Conservation (phyloP, 1,139 yeast species). For the Zygoascus sp. region DNA sequence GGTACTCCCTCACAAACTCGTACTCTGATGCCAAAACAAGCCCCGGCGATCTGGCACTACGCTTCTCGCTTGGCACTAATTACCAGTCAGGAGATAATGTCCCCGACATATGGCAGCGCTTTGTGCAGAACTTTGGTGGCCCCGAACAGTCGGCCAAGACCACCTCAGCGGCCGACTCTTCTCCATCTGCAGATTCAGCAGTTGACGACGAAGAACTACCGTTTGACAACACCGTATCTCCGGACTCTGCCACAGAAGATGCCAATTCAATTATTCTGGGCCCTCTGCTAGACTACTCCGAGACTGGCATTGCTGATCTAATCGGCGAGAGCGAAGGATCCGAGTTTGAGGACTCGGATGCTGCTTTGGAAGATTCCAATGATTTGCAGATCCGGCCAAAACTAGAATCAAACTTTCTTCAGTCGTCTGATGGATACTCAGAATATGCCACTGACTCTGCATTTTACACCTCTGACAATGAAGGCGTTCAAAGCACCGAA, state of each 20-base stretch:
- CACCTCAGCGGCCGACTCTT: slow-evolving; percentile 4
- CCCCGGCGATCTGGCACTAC: slow-evolving; percentile 54
- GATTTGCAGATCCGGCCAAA: neutral
- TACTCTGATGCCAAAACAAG: slow-evolving; percentile 29
- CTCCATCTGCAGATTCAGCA: neutral
- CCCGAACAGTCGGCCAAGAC: slow-evolving; percentile 6
- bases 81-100: slow-evolving; percentile 14
- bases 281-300: neutral
- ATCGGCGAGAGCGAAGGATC: neutral
- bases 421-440: neutral
- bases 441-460: slow-evolving; percentile 6
- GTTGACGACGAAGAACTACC: neutral
- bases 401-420: neutral
- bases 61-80: slow-evolving; percentile 38
- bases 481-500: neutral
- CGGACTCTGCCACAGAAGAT: slow-evolving; percentile 12
- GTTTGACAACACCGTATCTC: neutral
- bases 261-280: neutral
- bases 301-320: neutral
- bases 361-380: neutral
- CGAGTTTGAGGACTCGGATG: slow-evolving; percentile 1
- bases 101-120: slow-evolving; percentile 19
- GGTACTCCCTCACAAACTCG: slow-evolving; percentile 9
- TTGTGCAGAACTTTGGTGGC: slow-evolving; percentile 14
- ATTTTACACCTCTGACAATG: neutral